Conservation (phyloP, 331 rosid genomes). For the Acacia concinna region DNA sequence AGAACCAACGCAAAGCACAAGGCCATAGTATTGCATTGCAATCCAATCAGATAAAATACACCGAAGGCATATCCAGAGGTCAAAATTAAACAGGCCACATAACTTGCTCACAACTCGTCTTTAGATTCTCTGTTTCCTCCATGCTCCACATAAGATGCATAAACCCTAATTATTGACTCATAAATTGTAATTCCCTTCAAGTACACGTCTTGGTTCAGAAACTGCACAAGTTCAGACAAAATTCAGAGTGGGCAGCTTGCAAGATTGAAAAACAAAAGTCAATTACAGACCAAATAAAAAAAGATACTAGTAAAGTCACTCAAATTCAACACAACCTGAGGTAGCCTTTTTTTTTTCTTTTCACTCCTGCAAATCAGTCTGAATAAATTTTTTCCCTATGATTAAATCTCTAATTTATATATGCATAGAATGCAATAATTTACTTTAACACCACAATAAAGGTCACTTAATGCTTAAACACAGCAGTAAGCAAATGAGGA, state of each 20-base stretch:
- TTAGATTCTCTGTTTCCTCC: slow-evolving; percentile 34
- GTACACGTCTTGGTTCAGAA: slow-evolving; percentile 71
- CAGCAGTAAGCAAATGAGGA: too few species aligned
- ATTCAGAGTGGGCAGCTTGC: neutral
- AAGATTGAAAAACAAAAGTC: neutral
- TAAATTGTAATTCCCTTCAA: slow-evolving; percentile 79
- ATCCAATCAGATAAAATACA: neutral
- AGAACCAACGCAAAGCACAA: neutral
- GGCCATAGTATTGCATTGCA: neutral
- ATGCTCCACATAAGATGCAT: slow-evolving; percentile 49
- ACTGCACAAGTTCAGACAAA: slow-evolving; percentile 50
- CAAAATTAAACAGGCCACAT: neutral
- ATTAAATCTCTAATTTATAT: neutral
- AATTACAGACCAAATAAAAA: neutral
- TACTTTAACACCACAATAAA: neutral
- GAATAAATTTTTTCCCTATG: neutral
- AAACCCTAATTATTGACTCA: slow-evolving; percentile 63
- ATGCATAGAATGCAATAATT: neutral
- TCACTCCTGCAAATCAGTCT: neutral
- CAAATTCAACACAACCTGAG: neutral
- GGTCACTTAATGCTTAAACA: too few species aligned
- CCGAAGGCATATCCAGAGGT: neutral
- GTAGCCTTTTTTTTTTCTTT: neutral
- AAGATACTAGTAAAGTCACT: neutral
- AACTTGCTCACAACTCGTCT: slow-evolving; percentile 47